Base-by-base conservation (phyloP, 2,329 filamentous ascomycete genomes). In the Aspergillus caelatus region DNA sequence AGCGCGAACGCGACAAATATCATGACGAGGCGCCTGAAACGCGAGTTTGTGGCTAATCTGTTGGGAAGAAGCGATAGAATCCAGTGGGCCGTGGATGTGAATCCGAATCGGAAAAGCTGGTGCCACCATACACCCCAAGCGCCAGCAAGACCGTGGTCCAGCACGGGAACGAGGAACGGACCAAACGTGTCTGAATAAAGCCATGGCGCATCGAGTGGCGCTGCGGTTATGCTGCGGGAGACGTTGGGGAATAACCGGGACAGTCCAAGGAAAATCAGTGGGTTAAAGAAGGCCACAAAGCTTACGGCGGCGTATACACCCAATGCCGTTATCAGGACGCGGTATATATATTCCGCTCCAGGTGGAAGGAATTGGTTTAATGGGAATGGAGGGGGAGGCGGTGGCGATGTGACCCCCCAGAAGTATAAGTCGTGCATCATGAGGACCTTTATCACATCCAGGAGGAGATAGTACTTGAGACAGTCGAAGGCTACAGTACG, bases 51-150 rank as follows among this genome's bases (percentile, higher is more conserved):
- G 8, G 68, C 60, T 34, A 72, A 58, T 10, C 43, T 60, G 28
- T 2, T 75, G 71, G 59, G 69, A 14, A 62, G 64, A n/a, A 34
- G 75, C 69, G 58, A 77, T 69, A 68, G 73, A 67, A 65, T 66
- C 69, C 63, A 87, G 56, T 68, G 81, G 74, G 21, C 82, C 28
- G 68, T 75, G 28, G 66, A 72, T 77, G 46, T 65, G 59, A 65
- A 75, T 68, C 86, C 88, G 61, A 88, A 85, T 0, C 93, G 90
- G 79, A 97, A 96, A 3, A 90, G 89, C 78, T 97, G 94, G 76
- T 98, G 94, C 94, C 94, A 97, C 84, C 88, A 94, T 26, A 82
- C 83, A 52, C 91, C 89, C 94, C 94, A 98, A 78, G 90, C 91
- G 0, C 93, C 94, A 0, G 86, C 84, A 2, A 97, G 81, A 0